Percentiles rank a stretch among this genome's conserved stretches.
These are phyloP conservation scores for Rhypophila decipiens DNA, from an alignment of 495 filamentous ascomycete genomes.

Conservation along the genomic window DNA sequence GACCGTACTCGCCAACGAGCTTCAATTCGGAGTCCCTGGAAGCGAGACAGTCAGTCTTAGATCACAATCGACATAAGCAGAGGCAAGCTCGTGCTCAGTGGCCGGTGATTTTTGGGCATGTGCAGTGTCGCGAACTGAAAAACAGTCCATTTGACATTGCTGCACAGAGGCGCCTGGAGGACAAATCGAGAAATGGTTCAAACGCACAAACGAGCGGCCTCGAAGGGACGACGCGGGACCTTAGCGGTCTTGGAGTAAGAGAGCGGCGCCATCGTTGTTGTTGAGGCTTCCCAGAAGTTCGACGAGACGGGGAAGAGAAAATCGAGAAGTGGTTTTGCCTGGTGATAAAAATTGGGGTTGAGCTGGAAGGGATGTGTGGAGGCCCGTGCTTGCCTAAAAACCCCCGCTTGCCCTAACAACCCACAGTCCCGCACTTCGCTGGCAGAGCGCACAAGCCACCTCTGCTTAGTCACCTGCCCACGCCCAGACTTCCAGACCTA, in stretches of 20 bases:
- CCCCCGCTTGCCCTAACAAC: constrained; percentile 23
- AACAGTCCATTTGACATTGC: constrained; percentile 29
- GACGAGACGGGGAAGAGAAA: constrained; percentile 13
- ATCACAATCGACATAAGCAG: constrained; percentile 86
- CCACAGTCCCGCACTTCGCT: constrained; percentile 2
- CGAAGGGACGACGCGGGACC: constrained; percentile 81
- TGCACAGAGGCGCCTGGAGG: constrained; percentile 25
- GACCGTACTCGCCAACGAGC: constrained; percentile 97
- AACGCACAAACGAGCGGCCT: constrained; percentile 92
- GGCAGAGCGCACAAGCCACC: neutral
- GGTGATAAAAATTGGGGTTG: constrained; percentile 15
- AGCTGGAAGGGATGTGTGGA: constrained; percentile 34
- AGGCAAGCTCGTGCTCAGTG: constrained; percentile 98
- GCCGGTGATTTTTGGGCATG: constrained; percentile 54
- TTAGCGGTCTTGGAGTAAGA: constrained; percentile 98
- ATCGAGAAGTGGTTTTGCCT: constrained; percentile 2
- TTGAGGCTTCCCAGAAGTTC: constrained; percentile 29
- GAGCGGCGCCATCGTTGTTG: constrained; percentile 46
- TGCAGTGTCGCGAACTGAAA: constrained; percentile 21
- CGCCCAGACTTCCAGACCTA: constrained; percentile 16
- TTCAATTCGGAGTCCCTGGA: constrained; percentile 97
- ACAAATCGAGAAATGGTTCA: constrained; percentile 15
- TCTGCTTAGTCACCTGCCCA: constrained; percentile 26
- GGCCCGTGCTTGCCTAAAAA: constrained; percentile 18
- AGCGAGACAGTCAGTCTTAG: constrained; percentile 38